These are phyloP conservation scores for Suillus spraguei DNA, from an alignment of 768 basidiomycete genomes.

Conservation along the genomic window DNA sequence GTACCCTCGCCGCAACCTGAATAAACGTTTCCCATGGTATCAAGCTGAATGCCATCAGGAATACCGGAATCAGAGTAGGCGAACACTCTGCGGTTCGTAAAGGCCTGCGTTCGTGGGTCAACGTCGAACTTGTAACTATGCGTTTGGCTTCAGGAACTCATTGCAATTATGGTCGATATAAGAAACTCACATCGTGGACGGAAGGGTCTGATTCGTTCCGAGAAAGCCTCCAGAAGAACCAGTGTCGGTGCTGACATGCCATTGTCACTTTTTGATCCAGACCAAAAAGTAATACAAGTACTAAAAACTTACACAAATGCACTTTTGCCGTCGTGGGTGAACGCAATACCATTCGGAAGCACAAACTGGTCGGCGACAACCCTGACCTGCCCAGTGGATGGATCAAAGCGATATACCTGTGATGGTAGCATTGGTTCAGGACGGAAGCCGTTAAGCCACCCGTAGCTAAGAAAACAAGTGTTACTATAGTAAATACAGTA, in stretches of 20 bases:
- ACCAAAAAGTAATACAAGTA: conserved; percentile 13
- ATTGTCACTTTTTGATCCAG: conserved; percentile 12
- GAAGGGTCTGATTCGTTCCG: conserved; percentile 56
- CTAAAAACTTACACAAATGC: conserved; percentile 58
- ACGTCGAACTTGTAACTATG: conserved; percentile 71
- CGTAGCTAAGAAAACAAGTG: conserved; percentile 46
- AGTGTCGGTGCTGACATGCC: conserved; percentile 34
- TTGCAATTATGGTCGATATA: background rate
- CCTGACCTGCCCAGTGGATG: conserved; percentile 60
- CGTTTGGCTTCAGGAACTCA: background rate
- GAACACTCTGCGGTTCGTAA: conserved; percentile 65
- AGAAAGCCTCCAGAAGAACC: conserved; percentile 41
- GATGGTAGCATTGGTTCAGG: conserved; percentile 65
- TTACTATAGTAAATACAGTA: background rate
- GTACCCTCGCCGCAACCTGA: conserved; percentile 71
- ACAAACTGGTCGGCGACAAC: conserved; percentile 80
- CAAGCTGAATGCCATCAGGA: conserved; percentile 69
- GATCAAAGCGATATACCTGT: conserved; percentile 80
- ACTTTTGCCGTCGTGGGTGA: conserved; percentile 62
- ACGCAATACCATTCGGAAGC: conserved; percentile 74
- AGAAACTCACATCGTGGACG: conserved; percentile 64
- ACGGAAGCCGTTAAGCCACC: conserved; percentile 67
- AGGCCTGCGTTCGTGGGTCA: conserved; percentile 51
- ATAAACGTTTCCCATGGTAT: conserved; percentile 66
- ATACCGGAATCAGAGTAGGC: conserved; percentile 67